These are phyloP conservation scores for Thuja plicata DNA, from an alignment of 83 land plant species.

Conservation along the genomic window DNA sequence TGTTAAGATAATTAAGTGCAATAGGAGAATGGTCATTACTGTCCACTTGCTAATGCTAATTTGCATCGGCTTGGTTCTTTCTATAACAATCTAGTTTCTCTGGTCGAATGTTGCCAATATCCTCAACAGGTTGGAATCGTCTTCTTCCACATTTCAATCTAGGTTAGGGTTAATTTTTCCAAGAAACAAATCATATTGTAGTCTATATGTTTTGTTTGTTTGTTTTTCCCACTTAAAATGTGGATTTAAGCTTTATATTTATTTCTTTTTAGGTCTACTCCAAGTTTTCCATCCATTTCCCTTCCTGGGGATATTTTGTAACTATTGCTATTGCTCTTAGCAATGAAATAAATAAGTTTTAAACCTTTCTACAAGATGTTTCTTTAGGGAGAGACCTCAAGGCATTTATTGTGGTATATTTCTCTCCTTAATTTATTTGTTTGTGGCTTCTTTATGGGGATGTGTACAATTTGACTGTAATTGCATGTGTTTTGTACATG, in stretches of 20 bases:
- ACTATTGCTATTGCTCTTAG: conserved; percentile 40
- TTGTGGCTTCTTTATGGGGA: too few relatives aligned
- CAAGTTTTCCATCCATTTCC: conserved; percentile 44
- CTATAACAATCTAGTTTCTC: conserved; percentile 58
- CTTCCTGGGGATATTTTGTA: conserved; percentile 55
- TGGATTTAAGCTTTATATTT: neutral
- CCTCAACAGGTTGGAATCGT: conserved; percentile 32
- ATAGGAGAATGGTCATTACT: neutral
- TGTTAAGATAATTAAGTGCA: neutral
- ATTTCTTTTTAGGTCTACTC: conserved; percentile 31
- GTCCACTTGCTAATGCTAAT: conserved; percentile 47
- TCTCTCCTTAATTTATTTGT: neutral
- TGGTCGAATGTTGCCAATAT: conserved; percentile 72
- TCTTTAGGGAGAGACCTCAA: conserved; percentile 60
- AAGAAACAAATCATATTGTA: neutral
- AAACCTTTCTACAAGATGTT: conserved; percentile 62
- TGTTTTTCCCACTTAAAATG: neutral
- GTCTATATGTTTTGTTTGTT: neutral
- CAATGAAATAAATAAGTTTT: conserved; percentile 47
- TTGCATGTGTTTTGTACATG: too few relatives aligned
- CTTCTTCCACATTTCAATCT: neutral
- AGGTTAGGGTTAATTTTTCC: too few relatives aligned
- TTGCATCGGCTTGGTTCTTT: conserved; percentile 42
- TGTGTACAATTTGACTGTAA: too few relatives aligned
- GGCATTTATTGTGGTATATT: conserved; percentile 54